Conservation (phyloP, 768 basidiomycete genomes). For the Polyporus arcularius region DNA sequence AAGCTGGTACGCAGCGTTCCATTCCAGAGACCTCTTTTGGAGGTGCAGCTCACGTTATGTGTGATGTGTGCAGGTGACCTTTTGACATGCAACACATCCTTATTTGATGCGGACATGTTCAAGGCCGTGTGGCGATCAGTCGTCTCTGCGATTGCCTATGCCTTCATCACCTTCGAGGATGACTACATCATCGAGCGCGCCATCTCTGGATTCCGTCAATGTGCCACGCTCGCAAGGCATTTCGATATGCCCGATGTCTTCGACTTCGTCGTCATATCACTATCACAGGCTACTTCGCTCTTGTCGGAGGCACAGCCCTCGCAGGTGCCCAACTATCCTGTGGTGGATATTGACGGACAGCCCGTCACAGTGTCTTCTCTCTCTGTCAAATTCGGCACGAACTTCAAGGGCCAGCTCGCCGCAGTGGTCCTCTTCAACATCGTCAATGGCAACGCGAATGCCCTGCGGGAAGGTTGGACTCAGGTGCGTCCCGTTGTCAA, state of each 20-base stretch:
- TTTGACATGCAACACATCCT: slow-evolving; percentile 75
- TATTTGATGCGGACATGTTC: slow-evolving; percentile 94
- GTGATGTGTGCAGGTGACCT: slow-evolving; percentile 48
- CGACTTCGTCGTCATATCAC: slow-evolving; percentile 91
- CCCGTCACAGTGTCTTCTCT: slow-evolving; percentile 88
- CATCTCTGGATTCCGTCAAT: slow-evolving; percentile 95
- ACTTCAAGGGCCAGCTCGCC: slow-evolving; percentile 93
- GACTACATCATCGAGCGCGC: slow-evolving; percentile 95
- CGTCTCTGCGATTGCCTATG: slow-evolving; percentile 92
- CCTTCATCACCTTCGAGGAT: slow-evolving; percentile 95
- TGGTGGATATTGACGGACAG: slow-evolving; percentile 88
- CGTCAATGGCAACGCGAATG: slow-evolving; percentile 93
- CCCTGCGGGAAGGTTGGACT: slow-evolving; percentile 93
- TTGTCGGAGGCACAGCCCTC: slow-evolving; percentile 71
- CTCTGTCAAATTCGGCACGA: slow-evolving; percentile 92
- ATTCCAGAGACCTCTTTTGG: neutral
- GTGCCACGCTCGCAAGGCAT: slow-evolving; percentile 87
- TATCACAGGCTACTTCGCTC: slow-evolving; percentile 90
- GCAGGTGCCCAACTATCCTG: slow-evolving; percentile 80
- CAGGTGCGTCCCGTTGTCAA: slow-evolving; percentile 51
- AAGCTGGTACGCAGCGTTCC: slow-evolving; percentile 62
- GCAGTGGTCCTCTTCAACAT: slow-evolving; percentile 98
- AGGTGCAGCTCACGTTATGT: neutral
- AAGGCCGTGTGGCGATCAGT: slow-evolving; percentile 89
- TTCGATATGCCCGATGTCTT: slow-evolving; percentile 94